phyloP scores from a whole-genome alignment of 169 alveolate species.

The Plasmodium chabaudi region DNA sequence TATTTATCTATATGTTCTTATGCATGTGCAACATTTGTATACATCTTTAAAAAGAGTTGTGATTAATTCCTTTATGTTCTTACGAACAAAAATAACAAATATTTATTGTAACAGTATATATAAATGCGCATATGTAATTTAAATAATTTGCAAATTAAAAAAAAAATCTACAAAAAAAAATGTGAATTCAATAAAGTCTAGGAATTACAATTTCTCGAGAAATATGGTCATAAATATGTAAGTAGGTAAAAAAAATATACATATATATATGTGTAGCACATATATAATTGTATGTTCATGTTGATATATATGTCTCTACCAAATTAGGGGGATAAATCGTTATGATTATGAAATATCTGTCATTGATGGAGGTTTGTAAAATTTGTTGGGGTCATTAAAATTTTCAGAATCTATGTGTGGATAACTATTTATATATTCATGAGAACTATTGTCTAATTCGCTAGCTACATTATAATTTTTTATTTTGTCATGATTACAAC shows the following conservation, averaged over 20 bases:
- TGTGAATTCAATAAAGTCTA: not conserved
- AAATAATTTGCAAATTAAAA: not conserved
- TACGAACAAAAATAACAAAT: not conserved
- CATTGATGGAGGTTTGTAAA: slow-evolving; percentile 28
- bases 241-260: not conserved
- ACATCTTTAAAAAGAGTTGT: too few species aligned
- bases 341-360: slow-evolving; percentile 22
- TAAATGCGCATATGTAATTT: too few species aligned
- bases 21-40: not conserved
- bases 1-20: not conserved
- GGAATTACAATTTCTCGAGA: not conserved
- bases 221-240: too few species aligned
- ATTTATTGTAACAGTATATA: not conserved
- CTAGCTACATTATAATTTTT: not conserved
- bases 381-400: not conserved
- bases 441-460: not conserved
- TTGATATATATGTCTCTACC: not conserved
- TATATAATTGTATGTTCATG: not conserved
- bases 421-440: not conserved
- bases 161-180: slow-evolving; percentile 3
- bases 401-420: not conserved
- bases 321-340: not conserved
- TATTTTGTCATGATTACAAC: not conserved
- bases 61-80: too few species aligned
- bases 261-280: not conserved